Percentiles rank a stretch among this genome's conserved stretches.
These are phyloP conservation scores for Phytophthora hibernalis DNA, from an alignment of 352 stramenopile species.

Conservation along the genomic window DNA sequence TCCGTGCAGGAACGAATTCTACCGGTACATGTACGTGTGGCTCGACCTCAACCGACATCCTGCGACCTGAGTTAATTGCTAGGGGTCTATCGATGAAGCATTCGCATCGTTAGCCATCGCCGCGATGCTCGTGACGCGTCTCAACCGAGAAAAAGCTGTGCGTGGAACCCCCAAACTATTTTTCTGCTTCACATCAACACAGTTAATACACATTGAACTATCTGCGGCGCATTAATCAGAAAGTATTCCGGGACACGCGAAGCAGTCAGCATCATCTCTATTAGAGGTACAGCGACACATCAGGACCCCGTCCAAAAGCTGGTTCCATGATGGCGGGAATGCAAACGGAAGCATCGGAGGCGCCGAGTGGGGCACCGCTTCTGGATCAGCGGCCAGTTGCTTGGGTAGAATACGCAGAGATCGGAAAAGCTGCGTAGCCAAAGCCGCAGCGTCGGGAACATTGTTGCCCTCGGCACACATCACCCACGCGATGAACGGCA, in stretches of 20 bases:
- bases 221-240: slow-evolving; percentile 1
- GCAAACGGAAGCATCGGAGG: slow-evolving; percentile 45
- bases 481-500: slow-evolving; percentile 65
- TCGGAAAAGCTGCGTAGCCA: slow-evolving; percentile 58
- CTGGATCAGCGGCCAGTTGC: slow-evolving; percentile 19
- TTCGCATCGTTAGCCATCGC: neutral
- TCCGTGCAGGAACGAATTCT: slow-evolving; percentile 40
- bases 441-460: slow-evolving; percentile 67
- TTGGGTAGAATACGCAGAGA: slow-evolving; percentile 45
- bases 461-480: slow-evolving; percentile 86
- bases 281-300: slow-evolving; percentile 67
- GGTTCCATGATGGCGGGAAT: slow-evolving; percentile 68
- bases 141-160: neutral
- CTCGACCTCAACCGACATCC: slow-evolving; percentile 10
- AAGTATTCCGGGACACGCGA: slow-evolving; percentile 8
- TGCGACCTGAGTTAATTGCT: slow-evolving; percentile 2
- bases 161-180: slow-evolving; percentile 17
- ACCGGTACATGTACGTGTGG: too few relatives aligned
- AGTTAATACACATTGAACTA: slow-evolving; percentile 4
- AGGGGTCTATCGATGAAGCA: neutral
- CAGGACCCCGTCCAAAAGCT: slow-evolving; percentile 64
- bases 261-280: slow-evolving; percentile 21
- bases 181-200: slow-evolving; percentile 6
- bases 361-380: slow-evolving; percentile 8
- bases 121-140: neutral